Base-by-base conservation (phyloP, 257 asterid species). In the Penstemon newberryi region DNA sequence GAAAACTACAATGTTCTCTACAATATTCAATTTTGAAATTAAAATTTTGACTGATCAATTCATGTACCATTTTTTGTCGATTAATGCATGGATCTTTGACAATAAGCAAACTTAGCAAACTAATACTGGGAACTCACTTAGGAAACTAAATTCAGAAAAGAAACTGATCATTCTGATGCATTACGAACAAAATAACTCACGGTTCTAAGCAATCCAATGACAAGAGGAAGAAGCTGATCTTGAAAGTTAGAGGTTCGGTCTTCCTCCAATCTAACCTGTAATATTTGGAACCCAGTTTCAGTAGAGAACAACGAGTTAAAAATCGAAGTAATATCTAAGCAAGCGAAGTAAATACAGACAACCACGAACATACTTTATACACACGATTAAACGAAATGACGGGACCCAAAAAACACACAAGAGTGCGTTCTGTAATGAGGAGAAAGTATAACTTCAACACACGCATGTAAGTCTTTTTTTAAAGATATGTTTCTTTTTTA, bases 201-300 rank as follows among this genome's bases (percentile, higher is more conserved):
- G 46, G 99, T 93, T 86, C 97, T 84, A 70, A 93, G 96, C 83
- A 93, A 84, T 75, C 99, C 99, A 81, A 93, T 87, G 70, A 89
- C 78, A 76, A 90, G 83, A 65, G 99, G 97, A 73, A 93, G 97
- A 76, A 93, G 91, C 77, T 84, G 95, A 70, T 90, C 99, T 64
- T 82, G 88, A 65, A 90, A 86, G 80, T 86, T 81, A 42, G 88
- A 83, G 49, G 80, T 66, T 67, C 85, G 86, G 69, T 90, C 99
- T 80, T 93, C 97, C 75, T 88, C 90, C 82, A 84, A 67, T 70
- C 76, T 76, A 79, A 77, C 92, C 98, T 93, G 92, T 62, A 87
- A 71, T 50, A 58, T 66, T 40, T 46, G 63, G 69, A 67, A 61
- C 66, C 56, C 39, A 40, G 65, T 42, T 60, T 84, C 64, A 77